Evolutionary conservation across 768 basidiomycete species (phyloP).

Genomic region (Dendrothele bispora): DNA sequence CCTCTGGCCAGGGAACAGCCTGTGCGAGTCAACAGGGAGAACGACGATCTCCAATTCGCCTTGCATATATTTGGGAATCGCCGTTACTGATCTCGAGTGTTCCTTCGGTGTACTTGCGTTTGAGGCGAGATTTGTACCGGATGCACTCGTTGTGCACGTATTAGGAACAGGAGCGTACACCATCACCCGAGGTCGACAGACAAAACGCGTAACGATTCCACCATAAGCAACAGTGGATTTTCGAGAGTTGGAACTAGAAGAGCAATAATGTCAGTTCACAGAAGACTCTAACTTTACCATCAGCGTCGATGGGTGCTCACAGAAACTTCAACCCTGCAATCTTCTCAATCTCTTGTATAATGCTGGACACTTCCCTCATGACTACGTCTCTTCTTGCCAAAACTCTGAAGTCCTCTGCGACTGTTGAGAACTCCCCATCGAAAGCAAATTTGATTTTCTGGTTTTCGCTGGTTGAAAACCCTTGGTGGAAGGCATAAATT

Average conservation of each 20-base stretch:
- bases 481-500: neutral
- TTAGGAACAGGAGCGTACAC: neutral
- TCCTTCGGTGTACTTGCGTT: too few relatives aligned
- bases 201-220: slow-evolving; percentile 2
- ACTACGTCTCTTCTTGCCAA: neutral
- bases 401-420: slow-evolving; percentile 1
- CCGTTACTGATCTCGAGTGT: too few relatives aligned
- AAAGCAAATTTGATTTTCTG: neutral
- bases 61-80: slow-evolving; percentile 10
- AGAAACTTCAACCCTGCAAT: neutral
- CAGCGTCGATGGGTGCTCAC: neutral
- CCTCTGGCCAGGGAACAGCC: slow-evolving; percentile 31
- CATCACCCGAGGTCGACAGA: neutral
- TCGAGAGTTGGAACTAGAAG: neutral
- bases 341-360: slow-evolving; percentile 1
- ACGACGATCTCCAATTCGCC: slow-evolving; percentile 35
- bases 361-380: neutral
- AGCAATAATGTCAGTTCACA: too few relatives aligned
- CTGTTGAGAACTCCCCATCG: slow-evolving; percentile 4
- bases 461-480: neutral
- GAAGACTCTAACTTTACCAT: neutral
- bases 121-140: too few relatives aligned
- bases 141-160: neutral
- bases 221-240: neutral
- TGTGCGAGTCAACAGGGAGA: slow-evolving; percentile 35